Evolutionary conservation across 495 filamentous ascomycete genomes (phyloP), one percentile per base, ranked within the genome.

Genomic region (Gamarada debralockiae): DNA sequence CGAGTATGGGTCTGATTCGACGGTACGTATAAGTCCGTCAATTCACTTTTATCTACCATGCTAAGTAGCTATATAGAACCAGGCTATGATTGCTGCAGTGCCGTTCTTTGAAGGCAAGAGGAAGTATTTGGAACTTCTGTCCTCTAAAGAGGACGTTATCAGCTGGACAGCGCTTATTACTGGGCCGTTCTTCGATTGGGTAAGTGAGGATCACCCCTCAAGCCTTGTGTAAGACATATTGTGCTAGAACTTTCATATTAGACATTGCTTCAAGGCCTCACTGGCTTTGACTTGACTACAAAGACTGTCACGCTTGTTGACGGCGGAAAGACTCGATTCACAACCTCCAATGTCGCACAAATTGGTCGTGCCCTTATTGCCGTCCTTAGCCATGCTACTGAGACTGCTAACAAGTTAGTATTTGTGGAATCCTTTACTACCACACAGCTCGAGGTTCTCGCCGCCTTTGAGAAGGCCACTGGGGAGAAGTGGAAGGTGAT

Each of bases 1-100:
- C 21, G 83, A 86, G 55, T 89, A 79, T 52, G 85, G 85, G 12
- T 58, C 52, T 14, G 64, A 81, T 48, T 67, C 65, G 41, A 27
- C 52, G 42, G 62, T 44, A 58, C 77, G 63, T 14, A 63, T 68
- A 12, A 55, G 56, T 6, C 21, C 55, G 18, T 36, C 7, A 36
- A 18, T 33, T 36, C 20, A n/a, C 23, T 4, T 36, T 2, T 62
- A 70, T 20, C 56, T 79, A 21, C 55, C 67, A 43, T 63, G 75
- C 34, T 61, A 67, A 21, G 57, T 67, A 7, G 55, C 60, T 12
- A 3, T 33, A 24, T 20, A 45, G 50, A 53, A 53, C 40, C 50
- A 15, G 21, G 41, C 38, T 43, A 40, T 53, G 13, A 44, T 45
- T 36, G 50, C 50, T 3, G 41, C 61, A 6, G 58, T 77, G 0